These are phyloP conservation scores for Nannizziopsis barbatae DNA, from an alignment of 2,329 filamentous ascomycete genomes.

Conservation along the genomic window DNA sequence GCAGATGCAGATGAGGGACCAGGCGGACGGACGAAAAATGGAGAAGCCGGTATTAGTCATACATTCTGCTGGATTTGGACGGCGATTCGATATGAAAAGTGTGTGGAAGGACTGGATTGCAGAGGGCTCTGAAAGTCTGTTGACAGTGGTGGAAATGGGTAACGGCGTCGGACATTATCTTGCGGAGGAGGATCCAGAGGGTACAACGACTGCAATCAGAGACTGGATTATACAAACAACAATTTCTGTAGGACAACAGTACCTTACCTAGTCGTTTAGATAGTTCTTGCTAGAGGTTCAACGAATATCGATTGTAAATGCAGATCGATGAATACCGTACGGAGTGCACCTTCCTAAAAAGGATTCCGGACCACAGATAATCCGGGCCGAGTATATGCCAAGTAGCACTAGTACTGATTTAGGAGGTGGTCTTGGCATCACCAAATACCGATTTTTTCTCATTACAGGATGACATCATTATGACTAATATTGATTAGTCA, in stretches of 20 bases:
- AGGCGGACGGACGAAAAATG: constrained; percentile 36
- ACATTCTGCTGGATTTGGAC: constrained; percentile 37
- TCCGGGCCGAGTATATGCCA: too few species aligned
- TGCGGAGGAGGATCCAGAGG: constrained; percentile 36
- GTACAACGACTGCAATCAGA: constrained; percentile 16
- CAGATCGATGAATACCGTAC: too few species aligned
- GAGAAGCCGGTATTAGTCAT: constrained; percentile 34
- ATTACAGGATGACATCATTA: too few species aligned
- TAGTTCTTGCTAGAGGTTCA: too few species aligned
- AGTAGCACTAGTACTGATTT: too few species aligned
- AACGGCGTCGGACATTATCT: constrained; percentile 36
- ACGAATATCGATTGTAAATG: too few species aligned
- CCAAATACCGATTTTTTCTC: too few species aligned
- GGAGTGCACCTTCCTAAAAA: too few species aligned
- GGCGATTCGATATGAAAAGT: constrained; percentile 32
- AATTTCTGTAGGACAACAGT: not conserved
- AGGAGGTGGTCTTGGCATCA: too few species aligned
- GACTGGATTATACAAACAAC: constrained; percentile 1
- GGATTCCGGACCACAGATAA: too few species aligned
- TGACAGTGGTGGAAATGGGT: constrained; percentile 26
- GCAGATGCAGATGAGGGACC: constrained; percentile 36
- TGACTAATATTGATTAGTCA: too few species aligned
- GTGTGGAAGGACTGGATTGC: constrained; percentile 40
- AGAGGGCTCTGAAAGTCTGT: constrained; percentile 21
- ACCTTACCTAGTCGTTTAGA: too few species aligned